These are phyloP conservation scores for Hirsutella rhossiliensis DNA, from an alignment of 2,329 filamentous ascomycete species.

Conservation along the genomic window DNA sequence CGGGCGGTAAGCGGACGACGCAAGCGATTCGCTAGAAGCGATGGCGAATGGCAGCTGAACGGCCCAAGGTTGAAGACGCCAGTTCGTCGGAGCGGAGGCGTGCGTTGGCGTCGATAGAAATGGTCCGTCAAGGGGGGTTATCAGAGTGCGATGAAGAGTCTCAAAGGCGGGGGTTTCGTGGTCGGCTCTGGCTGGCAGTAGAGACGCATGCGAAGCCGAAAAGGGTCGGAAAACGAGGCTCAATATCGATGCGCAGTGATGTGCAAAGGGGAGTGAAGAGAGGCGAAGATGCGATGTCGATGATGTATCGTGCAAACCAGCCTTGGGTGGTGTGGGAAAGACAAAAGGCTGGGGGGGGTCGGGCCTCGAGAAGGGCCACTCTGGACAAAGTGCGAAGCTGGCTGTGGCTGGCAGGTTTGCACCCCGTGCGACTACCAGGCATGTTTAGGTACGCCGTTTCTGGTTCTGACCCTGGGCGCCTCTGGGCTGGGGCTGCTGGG, in stretches of 20 bases:
- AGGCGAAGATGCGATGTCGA: not conserved
- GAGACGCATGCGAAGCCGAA: not conserved
- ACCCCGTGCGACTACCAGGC: too few species aligned
- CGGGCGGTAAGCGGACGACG: not conserved
- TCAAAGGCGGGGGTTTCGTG: not conserved
- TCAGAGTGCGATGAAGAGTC: slow-evolving; percentile 1
- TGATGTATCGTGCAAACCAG: not conserved
- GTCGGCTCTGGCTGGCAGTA: not conserved
- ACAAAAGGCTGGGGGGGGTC: slow-evolving; percentile 16
- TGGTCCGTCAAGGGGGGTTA: not conserved
- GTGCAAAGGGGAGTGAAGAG: not conserved
- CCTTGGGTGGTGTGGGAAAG: slow-evolving; percentile 6
- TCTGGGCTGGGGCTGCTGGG: too few species aligned
- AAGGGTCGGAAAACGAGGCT: not conserved
- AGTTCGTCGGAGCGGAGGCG: not conserved
- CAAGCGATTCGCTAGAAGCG: not conserved
- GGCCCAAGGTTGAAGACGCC: not conserved
- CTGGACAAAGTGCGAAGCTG: slow-evolving; percentile 2
- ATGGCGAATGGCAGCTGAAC: not conserved
- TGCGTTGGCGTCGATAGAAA: not conserved
- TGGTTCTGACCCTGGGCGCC: too few species aligned
- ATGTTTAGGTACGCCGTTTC: too few species aligned
- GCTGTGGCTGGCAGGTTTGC: slow-evolving; percentile 13
- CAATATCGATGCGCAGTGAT: not conserved
- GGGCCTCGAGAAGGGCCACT: slow-evolving; percentile 1